Base-by-base conservation (phyloP, 768 basidiomycete species). In the Pulveroboletus sp. region DNA sequence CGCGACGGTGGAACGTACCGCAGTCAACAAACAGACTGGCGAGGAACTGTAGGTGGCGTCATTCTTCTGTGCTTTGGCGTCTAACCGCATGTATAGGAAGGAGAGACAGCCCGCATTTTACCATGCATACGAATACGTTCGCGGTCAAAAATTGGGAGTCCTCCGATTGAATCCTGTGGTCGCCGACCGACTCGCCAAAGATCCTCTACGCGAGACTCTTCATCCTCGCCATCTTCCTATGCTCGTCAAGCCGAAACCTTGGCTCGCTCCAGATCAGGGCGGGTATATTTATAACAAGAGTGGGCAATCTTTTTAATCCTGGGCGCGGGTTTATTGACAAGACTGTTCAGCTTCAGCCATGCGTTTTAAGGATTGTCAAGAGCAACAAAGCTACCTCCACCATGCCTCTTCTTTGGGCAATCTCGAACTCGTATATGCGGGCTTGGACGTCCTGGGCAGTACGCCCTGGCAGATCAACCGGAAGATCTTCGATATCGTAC, bases 201-300 rank as follows among this genome's bases (percentile, higher is more conserved):
- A 97, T 52, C 75, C 69, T 34, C 61, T 93, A 17, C 70, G 74
- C 12, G 77, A 83, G 45, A 80, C 86, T 0, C 73, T 97, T 16
- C 93, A 95, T 69, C 93, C 95, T 14, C 89, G 93, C 2, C 90
- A 95, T 67, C 76, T 99, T 20, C 95, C 95, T 9, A 99, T 98
- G 96, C 77, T 99, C 7, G 79, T 94, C 22, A 83, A 84, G 53
- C 95, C 95, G 2, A 85, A 84, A 55, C 89, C 91, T 1, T 98
- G 94, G 95, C 61, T 88, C 2, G 73, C 75, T 49, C 76, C 82
- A 54, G 78, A 86, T 46, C 72, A 85, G 38, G 95, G 96, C 5
- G 90, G 86, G 1, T 97, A 97, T 63, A 69, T 95, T 20, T 81
- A 83, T 57, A 90, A 85, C 62, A 79, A 76, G 54, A 80, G 89